A percentile compares a stretch with the other conserved stretches of the same genome.
phyloP scores from a whole-genome alignment of 768 basidiomycete genomes.

The Tulasnella calospora region DNA sequence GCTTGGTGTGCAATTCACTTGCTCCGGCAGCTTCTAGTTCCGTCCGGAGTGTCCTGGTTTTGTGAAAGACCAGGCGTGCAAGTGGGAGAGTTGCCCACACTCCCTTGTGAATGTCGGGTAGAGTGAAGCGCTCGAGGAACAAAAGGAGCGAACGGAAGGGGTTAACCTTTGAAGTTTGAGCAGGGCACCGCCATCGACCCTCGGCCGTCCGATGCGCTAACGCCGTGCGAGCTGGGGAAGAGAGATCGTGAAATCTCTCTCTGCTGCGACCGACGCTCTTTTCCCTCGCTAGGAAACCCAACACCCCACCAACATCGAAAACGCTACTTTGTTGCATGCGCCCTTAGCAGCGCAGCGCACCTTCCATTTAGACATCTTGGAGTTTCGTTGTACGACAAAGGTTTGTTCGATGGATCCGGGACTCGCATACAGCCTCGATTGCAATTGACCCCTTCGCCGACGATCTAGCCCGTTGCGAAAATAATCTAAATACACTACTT shows the following conservation, averaged over 20 bases:
- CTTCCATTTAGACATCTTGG: not conserved
- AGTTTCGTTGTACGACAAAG: conserved; percentile 1
- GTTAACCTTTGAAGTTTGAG: not conserved
- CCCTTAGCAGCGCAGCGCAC: not conserved
- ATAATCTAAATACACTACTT: conserved; percentile 3
- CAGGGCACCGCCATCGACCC: not conserved
- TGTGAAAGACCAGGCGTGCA: not conserved
- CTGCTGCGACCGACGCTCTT: not conserved
- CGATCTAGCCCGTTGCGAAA: not conserved
- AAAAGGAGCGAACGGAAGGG: not conserved
- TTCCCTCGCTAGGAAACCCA: not conserved
- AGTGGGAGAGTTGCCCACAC: not conserved
- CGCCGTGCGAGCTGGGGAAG: not conserved
- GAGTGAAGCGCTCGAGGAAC: not conserved
- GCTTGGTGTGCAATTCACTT: not conserved
- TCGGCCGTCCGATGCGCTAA: not conserved
- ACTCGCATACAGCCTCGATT: not conserved
- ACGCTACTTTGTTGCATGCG: not conserved
- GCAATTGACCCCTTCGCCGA: not conserved
- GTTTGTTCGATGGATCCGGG: not conserved
- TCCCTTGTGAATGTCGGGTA: not conserved
- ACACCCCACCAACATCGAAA: not conserved
- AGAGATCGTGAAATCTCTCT: not conserved
- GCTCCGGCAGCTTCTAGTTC: not conserved
- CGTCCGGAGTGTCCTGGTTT: not conserved